A percentile compares a stretch with the other conserved stretches of the same genome.
These are phyloP conservation scores for Aspergillus diversus DNA, from an alignment of 495 filamentous ascomycete genomes.

Conservation along the genomic window DNA sequence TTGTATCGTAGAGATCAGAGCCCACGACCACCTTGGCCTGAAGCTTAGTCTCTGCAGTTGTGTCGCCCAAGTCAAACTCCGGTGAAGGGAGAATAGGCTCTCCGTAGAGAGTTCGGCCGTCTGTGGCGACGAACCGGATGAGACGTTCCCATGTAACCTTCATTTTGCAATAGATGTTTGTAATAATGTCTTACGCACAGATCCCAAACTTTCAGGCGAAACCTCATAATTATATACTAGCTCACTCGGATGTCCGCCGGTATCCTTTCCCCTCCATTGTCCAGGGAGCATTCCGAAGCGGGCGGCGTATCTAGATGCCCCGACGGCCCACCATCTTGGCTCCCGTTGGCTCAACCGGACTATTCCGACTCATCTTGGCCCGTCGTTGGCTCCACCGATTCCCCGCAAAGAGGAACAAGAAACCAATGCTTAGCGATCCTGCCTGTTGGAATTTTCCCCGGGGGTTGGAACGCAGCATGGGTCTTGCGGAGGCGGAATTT, in stretches of 20 bases:
- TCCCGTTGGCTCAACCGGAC: neutral
- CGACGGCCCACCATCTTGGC: neutral
- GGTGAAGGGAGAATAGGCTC: conserved; percentile 49
- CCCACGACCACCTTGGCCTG: conserved; percentile 44
- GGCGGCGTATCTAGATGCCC: conserved; percentile 3
- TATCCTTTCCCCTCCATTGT: too few relatives aligned
- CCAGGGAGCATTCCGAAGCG: neutral
- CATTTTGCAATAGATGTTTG: neutral
- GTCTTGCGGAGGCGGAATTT: too few relatives aligned
- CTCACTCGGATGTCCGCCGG: too few relatives aligned
- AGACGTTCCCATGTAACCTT: conserved; percentile 47
- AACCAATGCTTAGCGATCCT: too few relatives aligned
- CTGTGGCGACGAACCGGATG: conserved; percentile 52
- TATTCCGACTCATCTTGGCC: neutral
- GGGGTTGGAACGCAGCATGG: too few relatives aligned
- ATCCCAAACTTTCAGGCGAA: too few relatives aligned
- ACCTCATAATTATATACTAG: too few relatives aligned
- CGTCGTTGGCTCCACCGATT: neutral
- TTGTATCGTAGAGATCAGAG: conserved; percentile 42
- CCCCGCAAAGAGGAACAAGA: neutral
- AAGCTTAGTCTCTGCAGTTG: conserved; percentile 38
- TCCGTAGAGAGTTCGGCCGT: conserved; percentile 47
- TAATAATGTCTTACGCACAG: too few relatives aligned
- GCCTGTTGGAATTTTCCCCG: too few relatives aligned
- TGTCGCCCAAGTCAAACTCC: conserved; percentile 44